These are phyloP conservation scores for Syzygium grande DNA, from an alignment of 345 rosid genomes.

Conservation along the genomic window DNA sequence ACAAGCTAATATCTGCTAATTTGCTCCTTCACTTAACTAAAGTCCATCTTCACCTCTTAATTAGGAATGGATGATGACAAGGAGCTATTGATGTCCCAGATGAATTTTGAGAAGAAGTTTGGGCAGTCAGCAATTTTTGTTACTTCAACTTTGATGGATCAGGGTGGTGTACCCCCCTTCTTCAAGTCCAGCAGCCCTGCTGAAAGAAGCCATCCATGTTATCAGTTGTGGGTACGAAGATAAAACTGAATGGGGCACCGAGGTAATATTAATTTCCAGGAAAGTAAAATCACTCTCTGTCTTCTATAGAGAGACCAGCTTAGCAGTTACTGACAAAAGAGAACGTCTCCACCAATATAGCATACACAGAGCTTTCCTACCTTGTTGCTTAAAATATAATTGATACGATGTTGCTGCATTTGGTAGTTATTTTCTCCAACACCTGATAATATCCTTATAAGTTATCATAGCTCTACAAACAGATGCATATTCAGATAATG, in stretches of 20 bases:
- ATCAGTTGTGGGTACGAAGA: slow-evolving; percentile 98
- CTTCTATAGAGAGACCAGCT: background rate
- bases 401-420: background rate
- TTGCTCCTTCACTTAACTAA: background rate
- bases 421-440: background rate
- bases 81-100: slow-evolving; percentile 78
- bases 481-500: background rate
- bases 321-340: background rate
- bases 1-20: background rate
- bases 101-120: slow-evolving; percentile 90
- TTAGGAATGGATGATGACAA: slow-evolving; percentile 66
- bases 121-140: slow-evolving; percentile 94
- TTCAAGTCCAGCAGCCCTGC: slow-evolving; percentile 90
- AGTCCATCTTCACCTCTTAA: background rate
- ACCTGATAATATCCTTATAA: background rate
- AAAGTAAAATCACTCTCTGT: background rate
- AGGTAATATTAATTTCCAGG: slow-evolving; percentile 35
- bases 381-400: background rate
- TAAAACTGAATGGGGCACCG: slow-evolving; percentile 95
- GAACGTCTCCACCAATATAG: background rate
- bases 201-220: slow-evolving; percentile 98
- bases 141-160: slow-evolving; percentile 89
- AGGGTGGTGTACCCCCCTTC: slow-evolving; percentile 97
- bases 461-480: background rate
- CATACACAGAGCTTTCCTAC: background rate